Percentiles rank a stretch among this genome's conserved stretches.
phyloP scores from a whole-genome alignment of 176 grass and related monocot species.

The Musa itinerans region DNA sequence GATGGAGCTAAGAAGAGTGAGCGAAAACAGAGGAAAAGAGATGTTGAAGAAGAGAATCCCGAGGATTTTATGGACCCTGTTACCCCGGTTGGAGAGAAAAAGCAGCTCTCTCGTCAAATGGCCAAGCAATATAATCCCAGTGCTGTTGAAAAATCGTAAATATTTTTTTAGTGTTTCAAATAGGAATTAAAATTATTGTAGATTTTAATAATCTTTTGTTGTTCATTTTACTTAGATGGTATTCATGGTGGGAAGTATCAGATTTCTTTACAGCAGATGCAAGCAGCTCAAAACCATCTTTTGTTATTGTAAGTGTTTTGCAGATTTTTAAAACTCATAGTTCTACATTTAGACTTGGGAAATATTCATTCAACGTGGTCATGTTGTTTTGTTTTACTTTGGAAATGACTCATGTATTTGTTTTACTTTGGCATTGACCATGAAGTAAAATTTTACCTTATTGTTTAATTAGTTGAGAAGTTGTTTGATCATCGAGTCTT shows the following conservation, averaged over 20 bases:
- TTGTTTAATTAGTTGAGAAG: not conserved
- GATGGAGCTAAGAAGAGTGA: conserved; percentile 52
- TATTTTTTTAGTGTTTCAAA: not conserved
- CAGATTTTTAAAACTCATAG: not conserved
- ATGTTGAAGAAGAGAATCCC: conserved; percentile 31
- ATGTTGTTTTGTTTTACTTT: not conserved
- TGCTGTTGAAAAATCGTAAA: conserved; percentile 64
- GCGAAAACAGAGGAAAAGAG: conserved; percentile 53
- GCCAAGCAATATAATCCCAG: conserved; percentile 66
- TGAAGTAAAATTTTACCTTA: not conserved
- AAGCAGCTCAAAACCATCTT: conserved; percentile 56
- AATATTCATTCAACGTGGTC: not conserved
- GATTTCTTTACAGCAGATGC: conserved; percentile 56
- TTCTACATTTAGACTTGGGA: not conserved
- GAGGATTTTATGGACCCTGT: conserved; percentile 52
- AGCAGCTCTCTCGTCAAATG: conserved; percentile 50
- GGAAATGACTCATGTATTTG: not conserved
- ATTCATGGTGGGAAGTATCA: conserved; percentile 72
- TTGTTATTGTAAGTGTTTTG: conserved; percentile 55
- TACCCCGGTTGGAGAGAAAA: conserved; percentile 49
- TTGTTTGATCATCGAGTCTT: not conserved
- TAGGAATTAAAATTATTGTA: not conserved
- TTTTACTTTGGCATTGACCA: not conserved
- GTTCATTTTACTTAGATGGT: conserved; percentile 45
- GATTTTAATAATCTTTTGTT: not conserved